Conservation (phyloP, 345 rosid species). For the Brassica incana region DNA sequence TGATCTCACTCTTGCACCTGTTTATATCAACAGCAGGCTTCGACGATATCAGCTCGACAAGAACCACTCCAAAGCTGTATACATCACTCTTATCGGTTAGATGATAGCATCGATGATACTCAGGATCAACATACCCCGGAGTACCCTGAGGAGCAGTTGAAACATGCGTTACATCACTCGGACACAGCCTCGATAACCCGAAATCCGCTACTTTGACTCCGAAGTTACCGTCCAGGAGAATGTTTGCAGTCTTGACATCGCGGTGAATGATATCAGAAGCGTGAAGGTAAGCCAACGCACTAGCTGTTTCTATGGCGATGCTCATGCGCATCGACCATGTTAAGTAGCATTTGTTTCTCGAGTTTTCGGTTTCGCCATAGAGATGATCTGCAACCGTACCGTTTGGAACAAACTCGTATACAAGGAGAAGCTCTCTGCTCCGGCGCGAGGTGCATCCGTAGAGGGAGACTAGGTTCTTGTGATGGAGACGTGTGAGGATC, state of each 20-base stretch:
- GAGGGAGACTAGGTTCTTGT: constrained; percentile 62
- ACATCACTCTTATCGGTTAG: constrained; percentile 70
- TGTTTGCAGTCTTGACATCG: constrained; percentile 65
- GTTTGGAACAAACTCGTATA: constrained; percentile 60
- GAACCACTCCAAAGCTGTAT: constrained; percentile 72
- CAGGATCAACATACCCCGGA: constrained; percentile 70
- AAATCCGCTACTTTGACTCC: constrained; percentile 71
- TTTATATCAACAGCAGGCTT: constrained; percentile 67
- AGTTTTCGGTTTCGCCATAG: constrained; percentile 45
- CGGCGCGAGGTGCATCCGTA: constrained; percentile 62
- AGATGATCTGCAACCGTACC: constrained; percentile 75
- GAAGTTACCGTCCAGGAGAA: constrained; percentile 58
- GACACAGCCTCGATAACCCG: constrained; percentile 60
- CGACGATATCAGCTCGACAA: constrained; percentile 59
- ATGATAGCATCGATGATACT: constrained; percentile 64
- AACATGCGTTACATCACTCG: constrained; percentile 56
- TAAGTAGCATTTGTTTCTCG: constrained; percentile 32
- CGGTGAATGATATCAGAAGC: constrained; percentile 59
- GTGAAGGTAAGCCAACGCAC: constrained; percentile 68
- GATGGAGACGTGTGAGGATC: constrained; percentile 60
- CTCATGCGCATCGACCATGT: constrained; percentile 56
- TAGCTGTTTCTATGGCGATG: constrained; percentile 66
- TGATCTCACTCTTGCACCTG: constrained; percentile 55
- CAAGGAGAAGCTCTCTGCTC: constrained; percentile 62
- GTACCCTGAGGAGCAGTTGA: constrained; percentile 79